phyloP scores from a whole-genome alignment of 108 stramenopile genomes.

The Cyclotella atomus region DNA sequence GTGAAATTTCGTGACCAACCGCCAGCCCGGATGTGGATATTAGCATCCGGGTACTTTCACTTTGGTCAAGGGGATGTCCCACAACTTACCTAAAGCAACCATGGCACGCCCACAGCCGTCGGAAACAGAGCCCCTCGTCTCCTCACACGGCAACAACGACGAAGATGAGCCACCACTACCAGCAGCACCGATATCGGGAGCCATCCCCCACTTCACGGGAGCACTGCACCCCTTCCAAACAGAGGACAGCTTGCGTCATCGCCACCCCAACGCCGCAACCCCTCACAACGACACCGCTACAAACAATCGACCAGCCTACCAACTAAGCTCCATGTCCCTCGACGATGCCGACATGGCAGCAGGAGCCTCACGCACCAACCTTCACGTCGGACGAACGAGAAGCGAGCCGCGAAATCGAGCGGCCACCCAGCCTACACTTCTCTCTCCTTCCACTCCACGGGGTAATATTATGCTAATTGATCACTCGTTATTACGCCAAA shows the following conservation, averaged over 20 bases:
- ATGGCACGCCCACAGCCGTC: too few relatives aligned
- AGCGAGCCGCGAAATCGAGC: neutral
- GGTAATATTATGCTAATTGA: neutral
- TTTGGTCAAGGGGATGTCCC: too few relatives aligned
- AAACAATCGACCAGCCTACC: neutral
- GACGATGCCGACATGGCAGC: conserved; percentile 50
- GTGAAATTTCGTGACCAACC: too few relatives aligned
- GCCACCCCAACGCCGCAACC: neutral
- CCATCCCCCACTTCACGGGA: conserved; percentile 4
- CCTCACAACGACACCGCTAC: neutral
- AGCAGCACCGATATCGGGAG: conserved; percentile 2
- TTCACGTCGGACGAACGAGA: neutral
- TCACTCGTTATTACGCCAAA: neutral
- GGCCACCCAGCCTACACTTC: neutral
- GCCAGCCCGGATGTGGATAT: too few relatives aligned
- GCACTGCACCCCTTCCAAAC: conserved; percentile 24
- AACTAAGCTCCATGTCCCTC: conserved; percentile 9
- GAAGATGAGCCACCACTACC: too few relatives aligned
- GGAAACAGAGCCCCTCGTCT: too few relatives aligned
- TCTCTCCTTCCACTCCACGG: neutral
- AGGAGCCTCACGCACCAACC: neutral
- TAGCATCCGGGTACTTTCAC: too few relatives aligned
- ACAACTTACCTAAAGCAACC: too few relatives aligned
- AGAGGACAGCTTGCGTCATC: conserved; percentile 26
- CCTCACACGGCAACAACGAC: too few relatives aligned